Evolutionary conservation across 2,329 filamentous ascomycete species (phyloP).

Genomic region (Exophiala lecanii-corni): DNA sequence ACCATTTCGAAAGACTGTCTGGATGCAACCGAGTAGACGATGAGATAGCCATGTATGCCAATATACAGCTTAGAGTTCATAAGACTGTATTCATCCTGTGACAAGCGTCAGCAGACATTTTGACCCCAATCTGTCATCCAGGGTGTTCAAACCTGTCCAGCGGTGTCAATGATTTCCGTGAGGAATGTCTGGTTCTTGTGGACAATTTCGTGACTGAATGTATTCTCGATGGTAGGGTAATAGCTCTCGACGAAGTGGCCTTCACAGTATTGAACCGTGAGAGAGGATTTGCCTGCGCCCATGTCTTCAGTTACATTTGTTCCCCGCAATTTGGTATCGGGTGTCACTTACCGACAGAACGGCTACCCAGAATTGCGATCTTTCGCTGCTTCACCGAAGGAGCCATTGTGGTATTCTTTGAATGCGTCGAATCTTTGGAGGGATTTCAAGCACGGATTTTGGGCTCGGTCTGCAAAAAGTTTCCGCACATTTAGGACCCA

Average conservation of each 20-base stretch:
- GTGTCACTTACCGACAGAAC: slow-evolving; percentile 69
- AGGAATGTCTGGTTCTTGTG: slow-evolving; percentile 89
- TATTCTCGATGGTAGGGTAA: slow-evolving; percentile 98
- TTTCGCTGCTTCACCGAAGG: slow-evolving; percentile 81
- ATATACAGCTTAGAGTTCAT: slow-evolving; percentile 96
- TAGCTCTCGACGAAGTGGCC: slow-evolving; percentile 98
- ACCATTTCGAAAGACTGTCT: slow-evolving; percentile 97
- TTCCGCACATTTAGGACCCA: slow-evolving; percentile 2
- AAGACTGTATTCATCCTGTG: slow-evolving; percentile 93
- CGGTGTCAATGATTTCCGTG: slow-evolving; percentile 97
- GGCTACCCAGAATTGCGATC: slow-evolving; percentile 91
- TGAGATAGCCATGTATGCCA: slow-evolving; percentile 97
- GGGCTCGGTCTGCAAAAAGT: slow-evolving; percentile 7
- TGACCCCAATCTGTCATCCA: slow-evolving; percentile 1
- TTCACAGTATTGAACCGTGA: slow-evolving; percentile 95
- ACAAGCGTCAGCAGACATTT: slow-evolving; percentile 5
- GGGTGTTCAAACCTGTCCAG: slow-evolving; percentile 66
- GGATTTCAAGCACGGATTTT: slow-evolving; percentile 1
- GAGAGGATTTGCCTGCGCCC: slow-evolving; percentile 80
- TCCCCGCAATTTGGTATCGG: neutral
- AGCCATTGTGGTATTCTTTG: slow-evolving; percentile 47
- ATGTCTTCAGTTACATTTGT: slow-evolving; percentile 3
- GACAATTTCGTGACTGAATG: slow-evolving; percentile 92
- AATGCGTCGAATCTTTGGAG: neutral
- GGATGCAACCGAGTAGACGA: slow-evolving; percentile 95